phyloP scores from a whole-genome alignment of 2,329 filamentous ascomycete genomes.

The Fusarium irregulare region DNA sequence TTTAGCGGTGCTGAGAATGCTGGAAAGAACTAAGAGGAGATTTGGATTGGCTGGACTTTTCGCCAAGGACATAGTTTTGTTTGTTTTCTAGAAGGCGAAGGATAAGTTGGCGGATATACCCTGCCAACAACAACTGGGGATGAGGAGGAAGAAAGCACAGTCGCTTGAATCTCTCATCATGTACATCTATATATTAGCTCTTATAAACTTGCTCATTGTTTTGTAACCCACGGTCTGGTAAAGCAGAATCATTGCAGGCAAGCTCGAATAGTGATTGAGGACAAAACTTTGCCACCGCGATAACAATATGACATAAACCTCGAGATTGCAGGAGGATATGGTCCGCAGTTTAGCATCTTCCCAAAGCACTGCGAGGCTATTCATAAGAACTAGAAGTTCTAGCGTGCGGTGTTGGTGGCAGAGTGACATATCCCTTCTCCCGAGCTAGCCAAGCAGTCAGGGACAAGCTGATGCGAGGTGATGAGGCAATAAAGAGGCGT shows the following conservation, averaged over 20 bases:
- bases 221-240: not conserved
- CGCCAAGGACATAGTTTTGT: not conserved
- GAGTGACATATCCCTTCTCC: not conserved
- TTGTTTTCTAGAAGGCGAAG: not conserved
- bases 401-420: not conserved
- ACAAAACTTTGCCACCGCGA: not conserved
- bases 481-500: not conserved
- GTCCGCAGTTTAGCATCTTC: not conserved
- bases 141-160: not conserved
- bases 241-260: not conserved
- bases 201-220: not conserved
- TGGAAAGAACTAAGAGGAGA: not conserved
- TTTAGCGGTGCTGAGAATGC: slow-evolving; percentile 5
- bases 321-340: not conserved
- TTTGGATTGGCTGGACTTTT: not conserved
- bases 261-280: not conserved
- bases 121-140: not conserved
- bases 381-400: not conserved
- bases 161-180: not conserved
- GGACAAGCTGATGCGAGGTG: not conserved
- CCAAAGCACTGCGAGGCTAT: accelerated
- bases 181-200: not conserved
- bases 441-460: not conserved
- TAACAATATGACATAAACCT: not conserved
- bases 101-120: not conserved